phyloP scores from a whole-genome alignment of 2,329 filamentous ascomycete species.

The Trichothecium roseum region DNA sequence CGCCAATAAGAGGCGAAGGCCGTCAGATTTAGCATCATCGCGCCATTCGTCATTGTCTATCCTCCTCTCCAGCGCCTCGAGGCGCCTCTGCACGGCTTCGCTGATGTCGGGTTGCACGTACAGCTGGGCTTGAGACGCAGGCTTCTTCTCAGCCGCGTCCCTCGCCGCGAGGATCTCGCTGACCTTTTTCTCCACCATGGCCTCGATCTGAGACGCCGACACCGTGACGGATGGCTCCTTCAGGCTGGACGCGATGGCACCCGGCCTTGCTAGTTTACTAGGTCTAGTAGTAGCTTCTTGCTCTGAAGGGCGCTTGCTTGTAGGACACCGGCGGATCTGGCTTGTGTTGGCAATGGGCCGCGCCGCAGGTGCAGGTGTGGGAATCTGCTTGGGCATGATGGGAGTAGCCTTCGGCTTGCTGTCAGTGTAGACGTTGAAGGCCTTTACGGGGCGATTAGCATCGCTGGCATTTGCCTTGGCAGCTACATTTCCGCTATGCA shows the following conservation, averaged over 20 bases:
- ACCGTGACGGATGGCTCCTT: constrained; percentile 32
- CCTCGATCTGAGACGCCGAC: constrained; percentile 70
- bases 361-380: constrained; percentile 6
- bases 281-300: constrained; percentile 28
- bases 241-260: constrained; percentile 8
- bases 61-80: constrained; percentile 79
- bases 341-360: constrained; percentile 23
- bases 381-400: background rate
- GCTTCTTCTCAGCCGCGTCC: constrained; percentile 33
- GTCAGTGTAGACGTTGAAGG: constrained; percentile 82
- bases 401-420: constrained; percentile 28
- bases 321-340: constrained; percentile 19
- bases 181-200: constrained; percentile 85
- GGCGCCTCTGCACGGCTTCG: constrained; percentile 67
- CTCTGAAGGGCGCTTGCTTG: constrained; percentile 33
- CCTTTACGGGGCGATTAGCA: constrained; percentile 62
- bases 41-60: constrained; percentile 53
- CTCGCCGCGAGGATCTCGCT: constrained; percentile 79
- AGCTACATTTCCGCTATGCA: constrained; percentile 48
- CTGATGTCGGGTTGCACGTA: constrained; percentile 43
- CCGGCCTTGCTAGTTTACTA: constrained; percentile 34
- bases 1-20: constrained; percentile 77
- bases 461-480: constrained; percentile 24
- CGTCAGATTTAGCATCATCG: constrained; percentile 70
- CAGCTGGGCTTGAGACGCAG: constrained; percentile 18